A percentile compares a stretch with the other conserved stretches of the same genome.
These are phyloP conservation scores for Babesia ovata DNA, from an alignment of 169 alveolate genomes.

Conservation along the genomic window DNA sequence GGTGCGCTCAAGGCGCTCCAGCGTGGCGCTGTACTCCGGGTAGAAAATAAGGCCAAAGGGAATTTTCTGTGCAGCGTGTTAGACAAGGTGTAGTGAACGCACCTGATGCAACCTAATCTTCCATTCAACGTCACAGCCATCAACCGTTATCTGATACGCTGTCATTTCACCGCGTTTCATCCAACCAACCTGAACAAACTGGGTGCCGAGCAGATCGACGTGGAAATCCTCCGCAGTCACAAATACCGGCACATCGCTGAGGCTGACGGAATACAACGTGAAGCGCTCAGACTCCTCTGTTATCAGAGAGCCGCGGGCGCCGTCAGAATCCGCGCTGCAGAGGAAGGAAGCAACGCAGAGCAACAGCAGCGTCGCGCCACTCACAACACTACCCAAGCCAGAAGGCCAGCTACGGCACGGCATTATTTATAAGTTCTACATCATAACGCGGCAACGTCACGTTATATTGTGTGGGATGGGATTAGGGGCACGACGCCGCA, in stretches of 20 bases:
- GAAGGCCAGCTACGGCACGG: no score
- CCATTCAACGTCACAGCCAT: slow-evolving; percentile 42
- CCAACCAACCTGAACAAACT: slow-evolving; percentile 37
- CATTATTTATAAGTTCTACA: not conserved
- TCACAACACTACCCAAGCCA: not conserved
- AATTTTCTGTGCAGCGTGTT: slow-evolving; percentile 15
- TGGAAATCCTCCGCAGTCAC: slow-evolving; percentile 57
- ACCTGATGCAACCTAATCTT: slow-evolving; percentile 54
- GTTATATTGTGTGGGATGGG: no score
- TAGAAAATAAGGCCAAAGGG: slow-evolving; percentile 36
- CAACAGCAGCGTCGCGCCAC: not conserved
- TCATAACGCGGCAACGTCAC: no score
- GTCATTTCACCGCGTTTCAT: no score
- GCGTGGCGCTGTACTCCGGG: slow-evolving; percentile 45
- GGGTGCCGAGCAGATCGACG: slow-evolving; percentile 63
- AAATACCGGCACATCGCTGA: slow-evolving; percentile 30
- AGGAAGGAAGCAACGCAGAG: not conserved
- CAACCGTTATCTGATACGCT: slow-evolving; percentile 29
- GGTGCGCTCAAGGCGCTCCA: slow-evolving; percentile 9
- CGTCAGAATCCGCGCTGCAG: slow-evolving; percentile 8
- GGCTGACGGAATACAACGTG: slow-evolving; percentile 35
- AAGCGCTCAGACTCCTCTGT: slow-evolving; percentile 49
- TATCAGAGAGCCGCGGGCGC: slow-evolving; percentile 25
- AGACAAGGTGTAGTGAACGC: no score
- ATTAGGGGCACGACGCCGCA: no score